Percentiles rank a stretch among this genome's conserved stretches.
Conservation (phyloP, 192 early-diverging fungal species). For the Diversispora epigaea region DNA sequence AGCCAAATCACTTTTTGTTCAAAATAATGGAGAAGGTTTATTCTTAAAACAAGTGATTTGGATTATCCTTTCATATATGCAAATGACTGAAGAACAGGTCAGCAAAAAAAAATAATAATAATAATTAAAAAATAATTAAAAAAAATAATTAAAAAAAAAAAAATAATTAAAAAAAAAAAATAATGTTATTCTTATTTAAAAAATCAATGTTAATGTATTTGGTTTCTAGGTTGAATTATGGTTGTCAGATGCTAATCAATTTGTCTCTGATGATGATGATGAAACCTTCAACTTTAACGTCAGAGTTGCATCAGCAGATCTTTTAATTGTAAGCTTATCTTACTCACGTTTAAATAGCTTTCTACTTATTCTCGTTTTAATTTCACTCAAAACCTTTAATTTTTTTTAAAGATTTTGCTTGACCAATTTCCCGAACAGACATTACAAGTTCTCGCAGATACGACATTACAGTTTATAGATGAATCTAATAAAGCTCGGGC, state of each 20-base stretch:
- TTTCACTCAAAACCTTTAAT: constrained; percentile 21
- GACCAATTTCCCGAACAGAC: constrained; percentile 55
- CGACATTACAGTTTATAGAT: constrained; percentile 51
- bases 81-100: constrained; percentile 76
- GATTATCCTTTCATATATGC: constrained; percentile 67
- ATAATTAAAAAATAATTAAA: too few relatives aligned
- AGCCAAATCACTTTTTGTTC: constrained; percentile 52
- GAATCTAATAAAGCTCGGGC: constrained; percentile 55
- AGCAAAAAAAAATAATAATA: background rate
- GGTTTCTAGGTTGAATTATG: constrained; percentile 67
- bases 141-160: too few relatives aligned
- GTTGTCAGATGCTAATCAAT: constrained; percentile 82
- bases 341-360: background rate
- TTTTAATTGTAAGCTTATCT: constrained; percentile 51
- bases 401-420: constrained; percentile 44
- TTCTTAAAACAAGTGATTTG: constrained; percentile 61
- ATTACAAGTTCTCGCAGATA: constrained; percentile 53
- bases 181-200: constrained; percentile 52
- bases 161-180: too few relatives aligned
- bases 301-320: constrained; percentile 77
- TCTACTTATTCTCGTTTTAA: background rate
- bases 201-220: too few relatives aligned
- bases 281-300: constrained; percentile 85
- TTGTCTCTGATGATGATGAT: constrained; percentile 89
- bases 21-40: constrained; percentile 38